phyloP scores from a whole-genome alignment of 2,329 filamentous ascomycete species.

The Claviceps spartinae region DNA sequence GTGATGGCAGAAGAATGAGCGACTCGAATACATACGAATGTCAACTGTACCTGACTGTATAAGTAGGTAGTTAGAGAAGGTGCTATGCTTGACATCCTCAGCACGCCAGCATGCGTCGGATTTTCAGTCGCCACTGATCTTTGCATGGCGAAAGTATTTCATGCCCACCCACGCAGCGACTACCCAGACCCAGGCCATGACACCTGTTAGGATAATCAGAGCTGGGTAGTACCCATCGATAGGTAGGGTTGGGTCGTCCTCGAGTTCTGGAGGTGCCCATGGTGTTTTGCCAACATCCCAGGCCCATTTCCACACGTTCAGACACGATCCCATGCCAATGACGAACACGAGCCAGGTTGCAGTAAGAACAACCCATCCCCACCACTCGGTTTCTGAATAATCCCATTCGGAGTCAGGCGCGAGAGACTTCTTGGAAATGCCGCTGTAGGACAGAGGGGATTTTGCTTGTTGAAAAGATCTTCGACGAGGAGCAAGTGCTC shows the following conservation, averaged over 20 bases:
- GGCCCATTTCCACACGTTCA: conserved; percentile 95
- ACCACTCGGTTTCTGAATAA: conserved; percentile 91
- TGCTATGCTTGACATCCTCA: neutral
- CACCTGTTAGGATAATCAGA: conserved; percentile 77
- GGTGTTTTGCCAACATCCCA: conserved; percentile 97
- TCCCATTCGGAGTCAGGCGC: conserved; percentile 55
- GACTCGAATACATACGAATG: neutral
- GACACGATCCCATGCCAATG: conserved; percentile 87
- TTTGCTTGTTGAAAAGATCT: conserved; percentile 40
- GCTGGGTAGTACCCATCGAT: conserved; percentile 97
- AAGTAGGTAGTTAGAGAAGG: neutral
- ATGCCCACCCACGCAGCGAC: conserved; percentile 95
- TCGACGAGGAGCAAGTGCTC: conserved; percentile 29
- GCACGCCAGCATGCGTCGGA: neutral
- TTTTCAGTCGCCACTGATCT: conserved; percentile 54
- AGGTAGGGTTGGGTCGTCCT: conserved; percentile 86
- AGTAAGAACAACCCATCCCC: conserved; percentile 87
- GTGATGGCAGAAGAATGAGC: neutral
- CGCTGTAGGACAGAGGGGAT: conserved; percentile 45
- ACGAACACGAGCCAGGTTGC: conserved; percentile 96
- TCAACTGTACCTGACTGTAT: neutral
- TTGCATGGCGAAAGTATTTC: conserved; percentile 98
- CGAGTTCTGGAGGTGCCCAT: conserved; percentile 86
- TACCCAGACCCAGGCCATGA: conserved; percentile 99
- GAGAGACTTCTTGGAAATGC: conserved; percentile 35